A percentile compares a stretch with the other conserved stretches of the same genome.
phyloP scores from a whole-genome alignment of 2,329 filamentous ascomycete genomes.

The Pseudogymnoascus sp. region DNA sequence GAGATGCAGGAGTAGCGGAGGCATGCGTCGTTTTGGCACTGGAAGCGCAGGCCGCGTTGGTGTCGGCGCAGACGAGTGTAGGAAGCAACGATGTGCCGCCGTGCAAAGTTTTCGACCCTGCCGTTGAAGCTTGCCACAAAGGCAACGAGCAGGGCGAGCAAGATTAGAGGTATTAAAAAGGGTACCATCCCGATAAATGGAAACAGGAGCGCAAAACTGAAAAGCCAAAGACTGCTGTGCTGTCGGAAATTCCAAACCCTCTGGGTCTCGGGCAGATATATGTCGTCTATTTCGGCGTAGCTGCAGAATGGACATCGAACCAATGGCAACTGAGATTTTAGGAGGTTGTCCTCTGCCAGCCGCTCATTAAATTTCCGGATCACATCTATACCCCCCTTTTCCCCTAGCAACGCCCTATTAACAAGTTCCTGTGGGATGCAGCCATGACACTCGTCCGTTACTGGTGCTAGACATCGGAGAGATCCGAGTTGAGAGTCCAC shows the following conservation, averaged over 20 bases:
- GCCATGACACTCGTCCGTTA: constrained; percentile 62
- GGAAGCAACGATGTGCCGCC: constrained; percentile 46
- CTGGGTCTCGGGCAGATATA: constrained; percentile 52
- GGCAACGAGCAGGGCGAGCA: constrained; percentile 36
- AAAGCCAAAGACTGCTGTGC: constrained; percentile 34
- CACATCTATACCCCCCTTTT: constrained; percentile 61
- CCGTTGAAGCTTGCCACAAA: constrained; percentile 21
- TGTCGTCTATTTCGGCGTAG: constrained; percentile 80
- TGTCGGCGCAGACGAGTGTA: constrained; percentile 60
- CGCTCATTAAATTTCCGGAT: constrained; percentile 70
- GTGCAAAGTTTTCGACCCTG: constrained; percentile 31
- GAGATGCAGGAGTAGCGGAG: constrained; percentile 64
- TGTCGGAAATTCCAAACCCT: constrained; percentile 48
- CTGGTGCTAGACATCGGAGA: constrained; percentile 73
- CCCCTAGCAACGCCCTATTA: constrained; percentile 60
- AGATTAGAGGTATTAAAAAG: constrained; percentile 44
- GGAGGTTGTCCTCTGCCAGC: constrained; percentile 65
- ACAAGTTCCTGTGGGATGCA: constrained; percentile 62
- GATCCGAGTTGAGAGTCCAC: constrained; percentile 66
- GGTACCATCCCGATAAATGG: constrained; percentile 40
- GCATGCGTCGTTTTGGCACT: constrained; percentile 64
- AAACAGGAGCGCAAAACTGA: constrained; percentile 26
- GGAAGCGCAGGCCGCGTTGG: constrained; percentile 66
- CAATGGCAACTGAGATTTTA: constrained; percentile 64
- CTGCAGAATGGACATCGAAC: constrained; percentile 82